phyloP scores from a whole-genome alignment of 768 basidiomycete genomes.

The Pholiota microspora region DNA sequence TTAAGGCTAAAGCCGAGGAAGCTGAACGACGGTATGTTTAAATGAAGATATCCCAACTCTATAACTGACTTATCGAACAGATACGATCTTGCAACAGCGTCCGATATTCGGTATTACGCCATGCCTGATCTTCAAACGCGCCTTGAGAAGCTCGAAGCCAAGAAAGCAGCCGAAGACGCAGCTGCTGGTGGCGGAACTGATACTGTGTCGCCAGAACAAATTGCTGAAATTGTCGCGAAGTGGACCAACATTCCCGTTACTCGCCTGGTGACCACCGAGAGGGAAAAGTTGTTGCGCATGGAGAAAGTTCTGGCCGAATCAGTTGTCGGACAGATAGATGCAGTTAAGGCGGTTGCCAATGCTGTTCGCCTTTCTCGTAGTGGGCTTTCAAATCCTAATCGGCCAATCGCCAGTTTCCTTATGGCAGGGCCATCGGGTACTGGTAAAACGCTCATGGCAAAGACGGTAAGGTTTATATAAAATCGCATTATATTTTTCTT shows the following conservation, averaged over 20 bases:
- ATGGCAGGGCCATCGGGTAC: conserved; percentile 92
- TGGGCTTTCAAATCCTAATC: conserved; percentile 84
- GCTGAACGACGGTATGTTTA: conserved; percentile 76
- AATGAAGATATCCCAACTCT: not conserved
- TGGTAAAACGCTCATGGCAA: conserved; percentile 87
- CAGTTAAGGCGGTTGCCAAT: conserved; percentile 90
- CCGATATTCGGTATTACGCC: conserved; percentile 89
- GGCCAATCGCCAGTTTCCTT: conserved; percentile 91
- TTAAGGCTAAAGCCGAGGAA: conserved; percentile 89
- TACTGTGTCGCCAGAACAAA: conserved; percentile 82
- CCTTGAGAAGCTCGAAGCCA: conserved; percentile 68
- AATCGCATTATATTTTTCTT: too few relatives aligned
- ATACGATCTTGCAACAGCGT: conserved; percentile 73
- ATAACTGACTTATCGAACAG: conserved; percentile 27
- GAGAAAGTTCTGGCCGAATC: conserved; percentile 76
- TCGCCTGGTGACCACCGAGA: conserved; percentile 82
- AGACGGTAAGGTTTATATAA: conserved; percentile 73
- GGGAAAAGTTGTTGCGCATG: conserved; percentile 84
- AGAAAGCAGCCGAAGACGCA: conserved; percentile 70
- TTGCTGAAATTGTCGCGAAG: conserved; percentile 89
- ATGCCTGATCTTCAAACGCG: conserved; percentile 82
- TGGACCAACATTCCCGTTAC: conserved; percentile 95
- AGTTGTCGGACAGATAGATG: conserved; percentile 90
- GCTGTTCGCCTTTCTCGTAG: conserved; percentile 91
- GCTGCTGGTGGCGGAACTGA: conserved; percentile 56